Base-by-base conservation (phyloP, 2,329 filamentous ascomycete species). In the Claviceps cyperi region DNA sequence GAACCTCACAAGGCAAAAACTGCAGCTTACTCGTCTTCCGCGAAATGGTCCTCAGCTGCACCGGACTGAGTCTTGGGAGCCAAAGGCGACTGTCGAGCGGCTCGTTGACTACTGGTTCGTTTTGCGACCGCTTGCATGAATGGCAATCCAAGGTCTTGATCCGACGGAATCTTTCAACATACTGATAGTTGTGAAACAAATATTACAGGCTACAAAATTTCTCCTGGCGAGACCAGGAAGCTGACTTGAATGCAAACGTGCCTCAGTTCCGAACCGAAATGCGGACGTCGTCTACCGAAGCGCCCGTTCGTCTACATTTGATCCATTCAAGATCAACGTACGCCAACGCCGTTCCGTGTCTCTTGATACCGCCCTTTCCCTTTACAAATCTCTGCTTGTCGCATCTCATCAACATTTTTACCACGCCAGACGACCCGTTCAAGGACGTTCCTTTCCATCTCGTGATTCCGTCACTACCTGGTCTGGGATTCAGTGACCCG, bases 401-500 rank as follows among this genome's bases (percentile, higher is more conserved):
- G 8, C 74, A 78, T 32, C 67, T 83, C 50, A 67, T 82, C 48
- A 65, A 72, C 32, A 66, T 68, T 4, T 67, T 84, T 43, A 75
- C 73, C 3, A 67, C 78, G 21, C 78, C 79, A 2, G 64, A 73
- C 9, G 67, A 71, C 62, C 61, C 64, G 56, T 57, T 62, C 49
- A 56, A 58, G 41, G 57, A 64, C 17, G 74, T 77, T 52, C 70
- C 78, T 0, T 86, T 85, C 57, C 78, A 85, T 57, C 60, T 85
- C n/a, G 73, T 86, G 19, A 76, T 78, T 19, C 81, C 82, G 1
- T 79, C 77, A 43, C 70, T 85, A 19, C 81, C 82, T 0, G 81
- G 81, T 0, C 68, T 83, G 44, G 81, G 80, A 15, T 86, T 85
- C 58, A 83, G 80, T 60, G 80, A 84, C 60, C 69, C 79, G 2